Evolutionary conservation across 495 filamentous ascomycete species (phyloP).

Genomic region (Achaetomiella virescens): DNA sequence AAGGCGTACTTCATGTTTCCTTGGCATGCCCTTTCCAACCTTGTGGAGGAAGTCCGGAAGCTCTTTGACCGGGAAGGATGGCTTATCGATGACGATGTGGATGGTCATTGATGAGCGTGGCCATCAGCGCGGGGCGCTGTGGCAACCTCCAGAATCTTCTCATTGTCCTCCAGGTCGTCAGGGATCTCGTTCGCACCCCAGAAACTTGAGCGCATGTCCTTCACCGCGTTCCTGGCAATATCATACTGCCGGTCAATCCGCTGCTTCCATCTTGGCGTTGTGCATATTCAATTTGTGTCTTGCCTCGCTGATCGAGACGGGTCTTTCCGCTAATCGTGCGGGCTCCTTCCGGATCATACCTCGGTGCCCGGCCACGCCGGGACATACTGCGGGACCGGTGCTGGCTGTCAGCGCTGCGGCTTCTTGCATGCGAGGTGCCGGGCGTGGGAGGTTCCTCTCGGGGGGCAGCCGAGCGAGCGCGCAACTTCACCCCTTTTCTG

Average conservation of each 20-base stretch:
- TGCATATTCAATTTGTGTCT: constrained; percentile 66
- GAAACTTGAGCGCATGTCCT: constrained; percentile 72
- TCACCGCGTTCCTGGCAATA: constrained; percentile 65
- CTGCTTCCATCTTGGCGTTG: constrained; percentile 89
- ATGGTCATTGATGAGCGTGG: constrained; percentile 76
- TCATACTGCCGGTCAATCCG: constrained; percentile 73
- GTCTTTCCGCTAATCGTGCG: constrained; percentile 60
- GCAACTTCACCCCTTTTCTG: constrained; percentile 45
- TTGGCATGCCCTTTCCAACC: constrained; percentile 93
- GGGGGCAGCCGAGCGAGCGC: constrained; percentile 45
- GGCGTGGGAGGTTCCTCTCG: constrained; percentile 34
- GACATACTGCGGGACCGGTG: constrained; percentile 29
- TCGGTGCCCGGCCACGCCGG: constrained; percentile 31
- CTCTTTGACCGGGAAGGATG: constrained; percentile 76
- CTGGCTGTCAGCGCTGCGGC: constrained; percentile 48
- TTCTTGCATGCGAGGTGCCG: constrained; percentile 36
- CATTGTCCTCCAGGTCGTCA: constrained; percentile 71
- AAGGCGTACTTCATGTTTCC: constrained; percentile 83
- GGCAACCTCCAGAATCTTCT: constrained; percentile 83
- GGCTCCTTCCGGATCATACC: constrained; percentile 73
- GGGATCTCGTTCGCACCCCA: constrained; percentile 78
- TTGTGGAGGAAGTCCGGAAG: constrained; percentile 75
- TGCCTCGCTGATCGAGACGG: constrained; percentile 67
- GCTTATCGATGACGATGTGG: constrained; percentile 82
- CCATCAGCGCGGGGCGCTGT: constrained; percentile 78